Evolutionary conservation across 352 stramenopile species (phyloP).

Genomic region (Pythium scleroteichum): DNA sequence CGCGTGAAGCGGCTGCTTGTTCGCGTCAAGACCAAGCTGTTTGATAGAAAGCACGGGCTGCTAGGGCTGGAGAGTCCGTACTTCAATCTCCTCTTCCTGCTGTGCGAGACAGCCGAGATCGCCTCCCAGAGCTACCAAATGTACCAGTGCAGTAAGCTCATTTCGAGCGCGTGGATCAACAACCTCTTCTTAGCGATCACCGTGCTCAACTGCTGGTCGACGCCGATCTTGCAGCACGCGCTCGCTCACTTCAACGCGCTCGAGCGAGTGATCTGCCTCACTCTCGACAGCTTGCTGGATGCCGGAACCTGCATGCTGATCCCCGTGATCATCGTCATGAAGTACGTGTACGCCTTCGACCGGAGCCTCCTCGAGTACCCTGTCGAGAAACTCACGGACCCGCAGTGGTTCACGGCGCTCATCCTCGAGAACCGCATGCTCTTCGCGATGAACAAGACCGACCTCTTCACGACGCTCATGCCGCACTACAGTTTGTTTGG

Average conservation of each 20-base stretch:
- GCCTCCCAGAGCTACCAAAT: constrained; percentile 29
- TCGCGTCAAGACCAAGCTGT: constrained; percentile 18
- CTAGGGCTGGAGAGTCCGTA: constrained; percentile 27
- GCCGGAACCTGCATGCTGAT: constrained; percentile 23
- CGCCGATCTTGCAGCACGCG: constrained; percentile 26
- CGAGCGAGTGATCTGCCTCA: constrained; percentile 25
- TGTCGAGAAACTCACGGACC: constrained; percentile 20
- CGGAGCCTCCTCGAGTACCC: constrained; percentile 17
- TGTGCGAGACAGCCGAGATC: constrained; percentile 25
- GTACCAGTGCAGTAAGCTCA: constrained; percentile 26
- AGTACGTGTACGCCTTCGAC: constrained; percentile 28
- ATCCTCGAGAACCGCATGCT: constrained; percentile 30
- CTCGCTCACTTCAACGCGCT: constrained; percentile 22
- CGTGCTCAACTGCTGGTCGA: constrained; percentile 29
- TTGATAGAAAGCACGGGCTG: constrained; percentile 24
- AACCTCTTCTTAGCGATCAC: constrained; percentile 24
- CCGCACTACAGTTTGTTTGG: constrained; percentile 29
- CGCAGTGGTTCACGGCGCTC: constrained; percentile 26
- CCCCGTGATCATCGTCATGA: constrained; percentile 23
- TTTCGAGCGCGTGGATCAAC: constrained; percentile 29
- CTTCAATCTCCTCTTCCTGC: constrained; percentile 27
- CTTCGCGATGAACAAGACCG: constrained; percentile 27
- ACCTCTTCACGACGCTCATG: constrained; percentile 25
- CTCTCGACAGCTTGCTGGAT: constrained; percentile 21
- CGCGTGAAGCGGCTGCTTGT: constrained; percentile 10